Evolutionary conservation across 192 early-diverging fungal species (phyloP).

Genomic region (Coemansia pectinata): DNA sequence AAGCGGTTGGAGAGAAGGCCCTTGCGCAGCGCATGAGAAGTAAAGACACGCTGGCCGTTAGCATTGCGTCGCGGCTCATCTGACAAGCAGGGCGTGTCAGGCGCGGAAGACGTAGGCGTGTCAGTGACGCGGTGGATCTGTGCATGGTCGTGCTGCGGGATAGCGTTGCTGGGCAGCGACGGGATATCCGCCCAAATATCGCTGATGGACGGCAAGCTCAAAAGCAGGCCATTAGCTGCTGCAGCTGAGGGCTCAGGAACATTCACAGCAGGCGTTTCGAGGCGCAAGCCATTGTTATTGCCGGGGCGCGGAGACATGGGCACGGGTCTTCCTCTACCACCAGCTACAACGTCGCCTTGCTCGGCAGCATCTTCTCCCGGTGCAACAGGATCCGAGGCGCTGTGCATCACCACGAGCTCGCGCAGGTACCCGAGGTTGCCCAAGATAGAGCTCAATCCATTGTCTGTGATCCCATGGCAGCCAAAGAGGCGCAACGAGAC

Average conservation of each 20-base stretch:
- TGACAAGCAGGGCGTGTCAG: slow-evolving; percentile 32
- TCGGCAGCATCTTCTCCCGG: slow-evolving; percentile 6
- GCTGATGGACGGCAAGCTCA: slow-evolving; percentile 23
- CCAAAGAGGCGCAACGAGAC: slow-evolving; percentile 50
- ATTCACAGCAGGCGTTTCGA: background rate
- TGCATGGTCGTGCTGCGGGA: slow-evolving; percentile 4
- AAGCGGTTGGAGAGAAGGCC: slow-evolving; percentile 49
- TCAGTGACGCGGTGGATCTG: slow-evolving; percentile 3
- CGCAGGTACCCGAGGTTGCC: slow-evolving; percentile 51
- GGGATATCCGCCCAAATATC: slow-evolving; percentile 50
- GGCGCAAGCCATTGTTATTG: background rate
- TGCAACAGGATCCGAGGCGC: slow-evolving; percentile 20
- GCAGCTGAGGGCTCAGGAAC: background rate
- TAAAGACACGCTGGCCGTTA: slow-evolving; percentile 33
- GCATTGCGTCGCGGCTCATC: slow-evolving; percentile 11
- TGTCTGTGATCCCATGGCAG: slow-evolving; percentile 52
- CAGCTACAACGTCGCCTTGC: background rate
- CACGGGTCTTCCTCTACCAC: background rate
- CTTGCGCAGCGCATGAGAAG: slow-evolving; percentile 41
- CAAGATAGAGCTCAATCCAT: slow-evolving; percentile 48
- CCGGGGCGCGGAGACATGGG: background rate
- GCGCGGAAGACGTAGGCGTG: slow-evolving; percentile 32
- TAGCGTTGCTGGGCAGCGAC: slow-evolving; percentile 36
- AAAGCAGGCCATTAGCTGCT: slow-evolving; percentile 11
- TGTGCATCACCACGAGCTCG: slow-evolving; percentile 56